phyloP scores from a whole-genome alignment of 2,329 filamentous ascomycete genomes.

The Lachnellula willkommii region DNA sequence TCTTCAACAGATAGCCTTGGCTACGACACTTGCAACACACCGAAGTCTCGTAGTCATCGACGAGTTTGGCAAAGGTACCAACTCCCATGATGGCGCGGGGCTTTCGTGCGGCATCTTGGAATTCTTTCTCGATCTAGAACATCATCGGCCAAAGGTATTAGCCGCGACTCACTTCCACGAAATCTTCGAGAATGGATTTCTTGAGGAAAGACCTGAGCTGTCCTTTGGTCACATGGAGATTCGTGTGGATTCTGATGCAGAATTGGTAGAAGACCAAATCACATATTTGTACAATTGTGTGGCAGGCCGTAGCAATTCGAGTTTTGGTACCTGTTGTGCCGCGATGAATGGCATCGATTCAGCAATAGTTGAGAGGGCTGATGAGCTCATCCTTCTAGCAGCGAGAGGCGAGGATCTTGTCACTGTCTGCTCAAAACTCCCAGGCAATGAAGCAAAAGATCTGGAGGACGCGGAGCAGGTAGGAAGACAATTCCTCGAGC shows the following conservation, averaged over 20 bases:
- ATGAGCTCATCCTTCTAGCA: slow-evolving; percentile 63
- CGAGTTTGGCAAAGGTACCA: slow-evolving; percentile 73
- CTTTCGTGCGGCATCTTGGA: slow-evolving; percentile 53
- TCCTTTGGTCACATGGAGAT: slow-evolving; percentile 69
- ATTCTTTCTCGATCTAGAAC: slow-evolving; percentile 46
- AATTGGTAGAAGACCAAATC: slow-evolving; percentile 54
- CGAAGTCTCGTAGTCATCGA: slow-evolving; percentile 84
- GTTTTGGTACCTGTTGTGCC: slow-evolving; percentile 82
- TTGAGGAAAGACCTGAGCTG: slow-evolving; percentile 47
- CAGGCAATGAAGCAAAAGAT: slow-evolving; percentile 55
- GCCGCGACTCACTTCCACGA: slow-evolving; percentile 64
- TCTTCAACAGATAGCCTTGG: slow-evolving; percentile 76
- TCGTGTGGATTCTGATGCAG: slow-evolving; percentile 48
- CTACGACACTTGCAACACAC: slow-evolving; percentile 67
- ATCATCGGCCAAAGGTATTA: slow-evolving; percentile 50
- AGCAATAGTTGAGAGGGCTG: slow-evolving; percentile 68
- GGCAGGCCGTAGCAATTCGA: slow-evolving; percentile 66
- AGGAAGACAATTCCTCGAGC: slow-evolving; percentile 53
- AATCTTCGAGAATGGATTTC: slow-evolving; percentile 60
- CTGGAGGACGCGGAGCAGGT: slow-evolving; percentile 62
- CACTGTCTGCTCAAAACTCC: slow-evolving; percentile 63
- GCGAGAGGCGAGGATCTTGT: slow-evolving; percentile 71
- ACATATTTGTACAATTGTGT: slow-evolving; percentile 69
- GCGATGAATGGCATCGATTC: slow-evolving; percentile 76
- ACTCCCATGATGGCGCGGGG: slow-evolving; percentile 52